Evolutionary conservation across 148 eudicot species (phyloP).

Genomic region (Spergularia marina): DNA sequence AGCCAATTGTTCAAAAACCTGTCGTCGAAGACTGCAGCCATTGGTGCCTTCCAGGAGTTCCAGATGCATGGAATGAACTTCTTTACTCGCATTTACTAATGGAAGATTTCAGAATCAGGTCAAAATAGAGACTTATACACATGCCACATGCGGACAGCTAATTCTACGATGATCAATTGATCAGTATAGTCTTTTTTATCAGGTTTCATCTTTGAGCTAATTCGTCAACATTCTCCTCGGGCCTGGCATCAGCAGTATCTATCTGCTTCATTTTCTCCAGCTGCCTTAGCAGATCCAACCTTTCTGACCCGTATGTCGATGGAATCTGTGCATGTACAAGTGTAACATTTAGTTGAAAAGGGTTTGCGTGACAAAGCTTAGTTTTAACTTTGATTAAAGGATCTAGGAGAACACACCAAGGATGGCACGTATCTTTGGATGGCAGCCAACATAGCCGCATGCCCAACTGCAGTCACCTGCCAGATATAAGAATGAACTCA

Average conservation of each 20-base stretch:
- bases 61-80: slow-evolving; percentile 82
- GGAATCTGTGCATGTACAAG: slow-evolving; percentile 55
- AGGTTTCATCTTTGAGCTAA: slow-evolving; percentile 19
- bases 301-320: slow-evolving; percentile 86
- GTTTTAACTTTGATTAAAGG: background rate
- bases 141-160: background rate
- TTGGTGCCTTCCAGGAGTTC: slow-evolving; percentile 82
- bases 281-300: slow-evolving; percentile 80
- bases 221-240: slow-evolving; percentile 51
- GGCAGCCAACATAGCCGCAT: slow-evolving; percentile 98
- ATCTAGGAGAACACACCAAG: slow-evolving; percentile 48
- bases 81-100: slow-evolving; percentile 46
- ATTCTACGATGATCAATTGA: background rate
- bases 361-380: background rate
- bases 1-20: slow-evolving; percentile 43
- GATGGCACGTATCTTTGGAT: slow-evolving; percentile 90
- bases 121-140: slow-evolving; percentile 9
- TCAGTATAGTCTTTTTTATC: background rate
- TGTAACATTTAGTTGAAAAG: slow-evolving; percentile 1
- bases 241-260: slow-evolving; percentile 46
- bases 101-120: slow-evolving; percentile 39
- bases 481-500: slow-evolving; percentile 4
- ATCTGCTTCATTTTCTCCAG: slow-evolving; percentile 86
- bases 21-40: slow-evolving; percentile 77
- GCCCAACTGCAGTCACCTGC: slow-evolving; percentile 99